Evolutionary conservation across 768 basidiomycete species (phyloP), one percentile per base, ranked within the genome.

Genomic region (Suillus subaureus): DNA sequence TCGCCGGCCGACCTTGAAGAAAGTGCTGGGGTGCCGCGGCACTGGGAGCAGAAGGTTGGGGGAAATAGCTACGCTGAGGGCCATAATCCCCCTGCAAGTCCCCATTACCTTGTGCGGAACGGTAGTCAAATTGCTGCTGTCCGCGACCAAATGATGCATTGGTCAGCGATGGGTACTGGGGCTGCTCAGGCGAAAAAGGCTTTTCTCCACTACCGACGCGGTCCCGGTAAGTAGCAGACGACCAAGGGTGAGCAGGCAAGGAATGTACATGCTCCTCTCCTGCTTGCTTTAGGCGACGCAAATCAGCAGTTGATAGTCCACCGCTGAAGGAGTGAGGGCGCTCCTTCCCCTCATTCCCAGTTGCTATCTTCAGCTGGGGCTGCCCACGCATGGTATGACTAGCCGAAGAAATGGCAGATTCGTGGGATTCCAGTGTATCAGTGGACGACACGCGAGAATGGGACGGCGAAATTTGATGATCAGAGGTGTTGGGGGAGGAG

Each of bases 381-480:
- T 81, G 82, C 40, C 80, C 83, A 63, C 88, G 81, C 70, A 90
- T 78, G 37, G 84, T 84, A 73, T 87, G 87, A 70, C 85, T 86
- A 54, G 79, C 80, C 57, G 79, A 79, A 62, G 86, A 87, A 62
- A 80, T 73, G 21, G 70, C 78, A 61, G 88, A 87, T 64, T 84
- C 84, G 66, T 86, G 89, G 64, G 86, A 85, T 58, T 83, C 81
- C 35, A 88, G 84, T 39, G 89, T 89, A 77, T 93, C 92, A 68
- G 89, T 87, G n/a, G 92, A 93, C 33, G 91, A 92, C 61, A 89
- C 92, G 63, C 92, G 87, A 68, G 92, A 93, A 77, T 93, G 92
- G 68, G 89, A 88, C 35, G 86, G 82, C 62, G 79, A 83, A 70
- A 88, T 86, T 66, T 85, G 84, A 75, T 89, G 88, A 69, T 91